Evolutionary conservation across 1,139 yeast species (phyloP), one percentile per base, ranked within the genome.

Genomic region (Debaryomyces psychrophilus): DNA sequence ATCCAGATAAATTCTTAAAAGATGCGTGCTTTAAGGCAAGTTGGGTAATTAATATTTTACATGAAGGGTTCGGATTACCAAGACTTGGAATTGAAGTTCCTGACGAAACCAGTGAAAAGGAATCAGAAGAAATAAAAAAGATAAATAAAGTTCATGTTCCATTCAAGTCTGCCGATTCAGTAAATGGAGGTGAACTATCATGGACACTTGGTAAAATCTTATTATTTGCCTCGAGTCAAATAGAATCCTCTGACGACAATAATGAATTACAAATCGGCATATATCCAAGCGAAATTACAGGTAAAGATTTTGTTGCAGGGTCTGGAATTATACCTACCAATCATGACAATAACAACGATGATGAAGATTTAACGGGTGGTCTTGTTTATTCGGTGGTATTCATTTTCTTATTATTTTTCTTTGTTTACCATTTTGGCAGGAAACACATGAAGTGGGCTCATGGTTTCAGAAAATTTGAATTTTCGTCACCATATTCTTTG

Each of bases 21-120:
- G 86, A 83, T 58, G 85, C 92, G 2, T 87, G 95, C 62, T 87
- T 87, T 66, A 87, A 87, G 57, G 92, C 93, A 7, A 81, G 84
- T 55, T 87, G 95, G 95, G 87, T 87, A 2, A 72, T 86, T 31
- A 86, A 84, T 60, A 72, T 87, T 12, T 67, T 87, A 36, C 95
- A 87, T 57, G 95, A 87, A 56, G 95, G 95, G 0, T 87, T 86
- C 60, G 85, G 79, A 36, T 67, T 87, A 33, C 95, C 95, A 1
- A 62, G 90, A 49, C 66, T 81, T 9, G 87, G 80, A 7, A 50
- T 82, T 34, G 86, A 82, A 35, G 59, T 74, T 0, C 61, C 62
- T 2, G 47, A 61, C 40, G 51, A 53, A 43, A 46, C 56, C 41
- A 43, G 51, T 28, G 57, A 55, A 9, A 53, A 55, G 15, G 46